Conservation (phyloP, 352 stramenopile species). For the Phytophthora hibernalis region DNA sequence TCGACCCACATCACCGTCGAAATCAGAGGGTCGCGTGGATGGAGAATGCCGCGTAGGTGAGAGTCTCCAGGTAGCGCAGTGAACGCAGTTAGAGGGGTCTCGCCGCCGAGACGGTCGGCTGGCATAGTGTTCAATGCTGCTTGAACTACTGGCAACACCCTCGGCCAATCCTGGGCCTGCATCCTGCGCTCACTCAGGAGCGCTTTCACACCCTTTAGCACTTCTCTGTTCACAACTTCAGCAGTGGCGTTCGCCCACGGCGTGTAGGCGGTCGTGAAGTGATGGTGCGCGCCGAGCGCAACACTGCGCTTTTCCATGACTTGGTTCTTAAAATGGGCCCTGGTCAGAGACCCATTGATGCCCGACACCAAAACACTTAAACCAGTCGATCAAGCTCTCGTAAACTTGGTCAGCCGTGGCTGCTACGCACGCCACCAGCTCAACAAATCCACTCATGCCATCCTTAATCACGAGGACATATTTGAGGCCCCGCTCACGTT, state of each 20-base stretch:
- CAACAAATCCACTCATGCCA: conserved; percentile 34
- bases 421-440: conserved; percentile 20
- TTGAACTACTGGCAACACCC: not conserved
- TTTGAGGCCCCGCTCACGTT: not conserved
- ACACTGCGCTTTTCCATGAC: not conserved
- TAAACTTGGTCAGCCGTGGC: not conserved
- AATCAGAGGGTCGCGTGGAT: not conserved
- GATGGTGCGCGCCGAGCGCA: not conserved
- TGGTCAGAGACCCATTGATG: not conserved
- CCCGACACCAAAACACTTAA: not conserved
- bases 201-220: conserved; percentile 2
- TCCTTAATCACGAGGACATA: conserved; percentile 45
- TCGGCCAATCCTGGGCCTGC: not conserved
- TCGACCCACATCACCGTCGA: no score
- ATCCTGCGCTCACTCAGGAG: conserved; percentile 2
- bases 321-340: not conserved
- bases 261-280: conserved; percentile 5
- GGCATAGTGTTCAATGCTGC: not conserved
- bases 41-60: no score
- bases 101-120: no score
- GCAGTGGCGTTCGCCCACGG: conserved; percentile 35
- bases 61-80: no score
- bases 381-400: conserved; percentile 22
- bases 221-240: conserved; percentile 36
- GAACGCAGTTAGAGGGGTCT: no score